These are phyloP conservation scores for Termitomyces sp. DNA, from an alignment of 768 basidiomycete genomes.

Conservation along the genomic window DNA sequence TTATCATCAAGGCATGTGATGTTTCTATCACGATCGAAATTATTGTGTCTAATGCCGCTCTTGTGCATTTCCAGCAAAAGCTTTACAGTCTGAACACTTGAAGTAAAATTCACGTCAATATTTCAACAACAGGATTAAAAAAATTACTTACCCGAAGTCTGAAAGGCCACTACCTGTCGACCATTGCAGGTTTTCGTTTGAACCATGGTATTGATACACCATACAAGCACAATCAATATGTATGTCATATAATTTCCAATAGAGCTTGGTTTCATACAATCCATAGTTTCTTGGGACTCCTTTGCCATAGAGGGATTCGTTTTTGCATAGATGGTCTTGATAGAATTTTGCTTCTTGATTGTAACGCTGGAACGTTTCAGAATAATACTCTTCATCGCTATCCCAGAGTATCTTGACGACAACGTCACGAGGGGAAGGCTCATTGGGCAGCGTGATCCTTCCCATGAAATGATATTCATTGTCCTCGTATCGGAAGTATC, in stretches of 20 bases:
- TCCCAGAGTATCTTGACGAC: no score
- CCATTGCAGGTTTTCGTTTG: not conserved
- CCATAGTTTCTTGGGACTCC: not conserved
- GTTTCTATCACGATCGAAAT: not conserved
- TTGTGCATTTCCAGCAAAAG: not conserved
- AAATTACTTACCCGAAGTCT: not conserved
- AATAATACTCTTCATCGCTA: not conserved
- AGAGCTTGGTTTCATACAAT: not conserved
- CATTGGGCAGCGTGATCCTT: no score
- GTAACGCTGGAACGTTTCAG: not conserved
- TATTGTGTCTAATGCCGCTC: not conserved
- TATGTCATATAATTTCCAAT: not conserved
- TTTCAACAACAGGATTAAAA: not conserved
- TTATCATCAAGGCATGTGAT: no score
- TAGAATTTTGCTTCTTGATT: not conserved
- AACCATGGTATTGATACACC: not conserved
- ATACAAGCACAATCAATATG: not conserved
- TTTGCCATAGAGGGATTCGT: not conserved
- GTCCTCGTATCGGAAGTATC: not conserved
- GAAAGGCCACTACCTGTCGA: not conserved
- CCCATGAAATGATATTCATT: no score
- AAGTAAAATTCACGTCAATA: not conserved
- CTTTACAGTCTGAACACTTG: not conserved
- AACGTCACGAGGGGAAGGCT: no score
- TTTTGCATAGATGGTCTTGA: not conserved